Base-by-base conservation (phyloP, 2,329 filamentous ascomycete species). In the Cladosporium phlei region DNA sequence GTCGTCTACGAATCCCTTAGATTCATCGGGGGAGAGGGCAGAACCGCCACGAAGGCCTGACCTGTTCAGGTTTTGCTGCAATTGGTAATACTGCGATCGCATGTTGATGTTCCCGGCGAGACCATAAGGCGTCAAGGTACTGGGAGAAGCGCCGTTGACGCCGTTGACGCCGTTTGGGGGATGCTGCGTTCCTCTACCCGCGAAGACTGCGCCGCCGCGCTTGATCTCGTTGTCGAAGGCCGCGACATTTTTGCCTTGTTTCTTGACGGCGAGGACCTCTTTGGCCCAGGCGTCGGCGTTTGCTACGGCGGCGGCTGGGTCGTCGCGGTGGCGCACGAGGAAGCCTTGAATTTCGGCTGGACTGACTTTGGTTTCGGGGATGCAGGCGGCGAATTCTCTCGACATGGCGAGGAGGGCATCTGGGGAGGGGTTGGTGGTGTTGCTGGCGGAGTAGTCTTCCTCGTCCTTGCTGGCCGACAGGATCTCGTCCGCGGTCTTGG, bases 291-390 rank as follows among this genome's bases (percentile, higher is more conserved):
- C 55, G 7, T 52, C 59, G 3, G 71, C 66, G 40, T 69, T 63
- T 9, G 60, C 59, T 19, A 76, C 47, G n/a, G 74, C 73, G 37
- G 64, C 56, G 12, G 47, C 47, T 1, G 74, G 71, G 45, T 70
- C 67, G 46, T 70, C 70, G 58, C 73, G 72, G 47, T 70, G 58
- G 40, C 64, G 67, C 11, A 78, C 59, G 10, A 58, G 52, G 30
- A 53, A 58, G 17, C 53, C 53, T 27, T 58, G 55, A 33, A 56
- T 22, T 34, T 58, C 54, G 3, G 51, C 53, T 10, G 55, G 55
- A 7, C 52, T 55, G 24, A 58, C 49, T 4, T 48, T 51, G 17
- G 51, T 45, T 27, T 56, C 54, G 2, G 55, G 55, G 28, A 58
- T 51, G 20, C 52, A 22, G 17, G 42, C 17, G 3, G 54, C 52